Evolutionary conservation across 1,139 yeast genomes (phyloP).

Genomic region (Taphrina pruni): DNA sequence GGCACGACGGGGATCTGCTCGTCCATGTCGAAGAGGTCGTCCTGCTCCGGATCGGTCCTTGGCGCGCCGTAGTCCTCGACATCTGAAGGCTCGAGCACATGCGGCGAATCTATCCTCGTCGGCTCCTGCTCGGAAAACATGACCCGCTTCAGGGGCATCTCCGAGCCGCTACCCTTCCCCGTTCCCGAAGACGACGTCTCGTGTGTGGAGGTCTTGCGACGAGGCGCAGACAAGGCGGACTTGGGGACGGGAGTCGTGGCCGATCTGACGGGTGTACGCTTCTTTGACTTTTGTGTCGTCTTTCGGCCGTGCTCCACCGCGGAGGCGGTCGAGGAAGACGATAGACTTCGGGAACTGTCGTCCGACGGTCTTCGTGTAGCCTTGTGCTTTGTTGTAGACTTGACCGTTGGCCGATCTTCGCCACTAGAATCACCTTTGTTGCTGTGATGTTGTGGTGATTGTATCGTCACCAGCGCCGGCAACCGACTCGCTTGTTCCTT

Average conservation of each 20-base stretch:
- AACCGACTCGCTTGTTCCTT: conserved; percentile 18
- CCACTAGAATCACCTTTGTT: background rate
- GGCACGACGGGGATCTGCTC: conserved; percentile 33
- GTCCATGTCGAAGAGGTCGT: conserved; percentile 38
- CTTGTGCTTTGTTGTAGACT: background rate
- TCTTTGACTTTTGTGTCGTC: background rate
- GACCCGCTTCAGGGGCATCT: conserved; percentile 39
- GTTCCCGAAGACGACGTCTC: background rate
- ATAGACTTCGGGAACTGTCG: background rate
- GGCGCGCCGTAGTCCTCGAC: conserved; percentile 16
- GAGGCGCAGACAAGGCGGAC: conserved; percentile 14
- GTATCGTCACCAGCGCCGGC: conserved; percentile 7
- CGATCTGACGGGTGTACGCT: conserved; percentile 21
- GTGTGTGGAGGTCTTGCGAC: conserved; percentile 14
- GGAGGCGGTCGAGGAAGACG: conserved; percentile 2
- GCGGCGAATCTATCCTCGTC: conserved; percentile 33
- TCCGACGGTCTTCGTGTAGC: background rate
- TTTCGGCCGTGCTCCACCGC: background rate
- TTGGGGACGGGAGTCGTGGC: conserved; percentile 34
- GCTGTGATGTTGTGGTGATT: background rate
- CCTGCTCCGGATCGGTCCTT: conserved; percentile 10
- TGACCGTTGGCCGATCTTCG: background rate
- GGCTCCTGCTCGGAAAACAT: conserved; percentile 40
- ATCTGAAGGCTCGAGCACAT: conserved; percentile 16
- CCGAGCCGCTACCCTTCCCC: conserved; percentile 2